Base-by-base conservation (phyloP, 2,329 filamentous ascomycete genomes). In the Alternaria rosae region DNA sequence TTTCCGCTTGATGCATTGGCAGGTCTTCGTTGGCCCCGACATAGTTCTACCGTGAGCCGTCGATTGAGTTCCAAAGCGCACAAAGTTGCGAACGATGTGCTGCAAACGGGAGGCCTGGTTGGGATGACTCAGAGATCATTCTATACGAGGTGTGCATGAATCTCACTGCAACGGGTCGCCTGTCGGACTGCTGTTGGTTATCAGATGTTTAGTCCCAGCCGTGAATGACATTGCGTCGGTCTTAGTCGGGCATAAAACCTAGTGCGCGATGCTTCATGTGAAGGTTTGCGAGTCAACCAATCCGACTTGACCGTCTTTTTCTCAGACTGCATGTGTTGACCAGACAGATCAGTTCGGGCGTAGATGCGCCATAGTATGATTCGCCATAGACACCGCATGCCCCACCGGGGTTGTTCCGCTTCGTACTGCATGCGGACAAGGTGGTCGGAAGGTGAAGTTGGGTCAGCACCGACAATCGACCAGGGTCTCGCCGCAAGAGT, bases 401-500 rank as follows among this genome's bases (percentile, higher is more conserved):
- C 28, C 47, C 47, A 50, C 28, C 28, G 21, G 47, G 28, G 13
- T 15, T 20, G 17, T 50, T 50, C 47, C 28, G 47, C 28, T 21
- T 50, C 47, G 28, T 23, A 23, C 47, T 50, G 17, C 17, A 20
- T 20, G n/a, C 47, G 28, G 32, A 32, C 3, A 50, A 13, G 7
- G 47, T 21, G 12, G 21, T 57, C 59, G 59, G 59, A 28, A 54
- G 20, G 54, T 53, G 30, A 42, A 47, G 54, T 57, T 52, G 15
- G 51, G 30, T 54, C 59, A 44, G 23, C 45, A 5, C 54, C 62
- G 62, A 62, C 23, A 45, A 47, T 52, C 51, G 55, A 62, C 59
- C 26, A 59, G 62, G 59, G 44, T 62, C 45, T 47, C 30, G 50
- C 42, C 43, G 54, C 45, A 56, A 62, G 59, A 42, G 51, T 58